Base-by-base conservation (phyloP, 371 early-diverging fungal genomes). In the Lichtheimia hyalospora region DNA sequence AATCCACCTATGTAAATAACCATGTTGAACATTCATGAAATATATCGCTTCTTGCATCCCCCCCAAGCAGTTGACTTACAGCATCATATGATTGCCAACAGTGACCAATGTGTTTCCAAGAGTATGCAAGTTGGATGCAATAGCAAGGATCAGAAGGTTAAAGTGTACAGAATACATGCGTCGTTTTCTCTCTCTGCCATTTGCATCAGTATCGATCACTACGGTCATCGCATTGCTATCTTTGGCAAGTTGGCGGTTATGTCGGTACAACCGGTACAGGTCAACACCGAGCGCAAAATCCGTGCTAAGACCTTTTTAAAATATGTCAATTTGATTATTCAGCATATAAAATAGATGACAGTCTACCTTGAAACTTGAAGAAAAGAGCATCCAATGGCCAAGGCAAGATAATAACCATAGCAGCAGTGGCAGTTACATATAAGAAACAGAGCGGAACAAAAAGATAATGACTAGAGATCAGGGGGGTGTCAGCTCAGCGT, bases 351-450 rank as follows among this genome's bases (percentile, higher is more conserved):
- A 34, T 34, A 10, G 10, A 34, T 34, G 34, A 34, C 34, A 8
- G 2, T 10, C 34, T 34, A 34, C 34, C 34, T 62, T 79, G 80
- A 60, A 72, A 75, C 40, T 79, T 77, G 70, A 82, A 82, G 57
- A 77, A 79, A 20, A 82, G 54, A 15, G 78, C 82, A 54, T 82
- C 82, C 39, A 71, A 21, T 10, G 82, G 82, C 82, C 82, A 82
- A 13, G 67, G 63, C 16, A 69, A 48, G 14, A 71, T 58, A 54
- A 77, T 66, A 8, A 71, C 69, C 18, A 71, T 25, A 16, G 66
- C 5, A 54, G 73, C 72, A 14, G 71, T 70, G 3, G 62, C 2
- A 13, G 70, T 23, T 6, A 77, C 55, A 52, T 79, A 77, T 7
- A 52, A 13, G 51, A 74, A 72, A 51, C 76, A 68, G 54, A 59